Conservation (phyloP, 371 early-diverging fungal species). For the Mortierella sp. region DNA sequence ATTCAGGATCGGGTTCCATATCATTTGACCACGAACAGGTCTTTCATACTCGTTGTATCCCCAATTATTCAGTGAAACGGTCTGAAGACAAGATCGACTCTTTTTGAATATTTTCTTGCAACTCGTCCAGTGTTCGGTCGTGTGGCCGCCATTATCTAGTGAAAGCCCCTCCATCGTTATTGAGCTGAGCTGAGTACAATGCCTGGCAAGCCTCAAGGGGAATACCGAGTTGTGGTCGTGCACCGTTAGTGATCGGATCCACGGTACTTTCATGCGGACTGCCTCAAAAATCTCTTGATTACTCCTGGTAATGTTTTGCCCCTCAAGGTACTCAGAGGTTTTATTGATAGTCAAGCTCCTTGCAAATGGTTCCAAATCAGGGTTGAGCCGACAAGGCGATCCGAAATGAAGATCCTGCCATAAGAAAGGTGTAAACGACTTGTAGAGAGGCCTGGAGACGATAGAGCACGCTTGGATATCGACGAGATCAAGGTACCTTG, state of each 20-base stretch:
- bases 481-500: neutral
- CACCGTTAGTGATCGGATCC: neutral
- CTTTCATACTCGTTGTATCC: neutral
- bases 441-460: neutral
- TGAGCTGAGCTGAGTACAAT: neutral
- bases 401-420: slow-evolving; percentile 1
- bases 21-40: neutral
- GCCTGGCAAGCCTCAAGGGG: neutral
- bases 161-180: neutral
- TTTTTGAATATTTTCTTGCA: neutral
- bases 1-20: slow-evolving; percentile 1
- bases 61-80: neutral
- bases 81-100: neutral
- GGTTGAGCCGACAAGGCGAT: neutral
- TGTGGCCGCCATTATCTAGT: neutral
- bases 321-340: neutral
- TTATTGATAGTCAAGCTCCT: too few relatives aligned
- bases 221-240: neutral
- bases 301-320: too few relatives aligned
- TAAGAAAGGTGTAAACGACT: neutral
- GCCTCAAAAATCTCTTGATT: too few relatives aligned
- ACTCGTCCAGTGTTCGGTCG: neutral
- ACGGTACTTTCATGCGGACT: slow-evolving; percentile 2
- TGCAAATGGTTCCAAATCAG: neutral
- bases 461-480: neutral